Base-by-base conservation (phyloP, 2,329 filamentous ascomycete species). In the Calonectria crousiana region DNA sequence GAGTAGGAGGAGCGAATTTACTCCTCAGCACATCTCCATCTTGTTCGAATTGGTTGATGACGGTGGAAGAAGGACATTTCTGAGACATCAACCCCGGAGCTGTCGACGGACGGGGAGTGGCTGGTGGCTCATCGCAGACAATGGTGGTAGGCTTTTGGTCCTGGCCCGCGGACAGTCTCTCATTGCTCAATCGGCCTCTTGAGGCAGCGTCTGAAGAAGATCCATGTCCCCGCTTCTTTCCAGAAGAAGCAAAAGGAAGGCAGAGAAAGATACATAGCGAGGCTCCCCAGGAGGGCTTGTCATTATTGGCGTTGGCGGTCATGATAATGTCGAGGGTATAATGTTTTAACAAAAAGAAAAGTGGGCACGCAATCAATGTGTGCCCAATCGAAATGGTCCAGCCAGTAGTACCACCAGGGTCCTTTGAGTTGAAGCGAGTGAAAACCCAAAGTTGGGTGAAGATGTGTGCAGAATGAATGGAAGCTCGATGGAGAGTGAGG, bases 251-350 rank as follows among this genome's bases (percentile, higher is more conserved):
- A 41, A 62, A 41, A 9, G 56, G 36, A 9, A 62, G 16, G 56
- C 56, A 62, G 36, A 62, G 41, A 6, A 38, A 41, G 11, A 18
- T 23, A 3, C 56, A 34, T 28, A 62, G 56, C 16, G 34, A 23
- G 8, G 34, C 34, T 26, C 34, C 23, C 32, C 34, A 62, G 6
- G 36, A 28, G 34, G 34, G 56, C 23, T 62, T 62, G 38, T 62
- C 56, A 62, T 62, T 41, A 41, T 28, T 36, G 23, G 56, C 56
- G 34, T 62, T 62, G 34, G 56, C 14, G 34, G 18, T 62, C 56
- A 62, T 62, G 23, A 41, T 62, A 23, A 26, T n/a, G 26, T 41
- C 44, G 56, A 62, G 56, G 56, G 56, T 62, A 62, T 62, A 62
- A 41, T 28, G n/a, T 34, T 36, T 38, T 18, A 62, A 41, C 11